Evolutionary conservation across 345 rosid species (phyloP), one percentile per base, ranked within the genome.

Genomic region (Garcia nutans): DNA sequence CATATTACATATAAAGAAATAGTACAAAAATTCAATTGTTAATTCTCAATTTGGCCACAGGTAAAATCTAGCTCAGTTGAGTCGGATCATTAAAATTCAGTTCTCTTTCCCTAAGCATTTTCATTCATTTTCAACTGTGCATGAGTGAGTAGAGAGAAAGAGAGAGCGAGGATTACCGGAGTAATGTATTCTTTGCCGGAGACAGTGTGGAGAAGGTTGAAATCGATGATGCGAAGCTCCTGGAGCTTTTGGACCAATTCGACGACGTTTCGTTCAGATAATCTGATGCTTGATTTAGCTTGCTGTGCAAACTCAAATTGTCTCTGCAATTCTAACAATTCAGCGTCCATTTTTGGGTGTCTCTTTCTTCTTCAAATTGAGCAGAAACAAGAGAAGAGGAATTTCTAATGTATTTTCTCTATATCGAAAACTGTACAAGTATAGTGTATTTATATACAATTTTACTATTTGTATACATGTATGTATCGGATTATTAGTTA

Each of bases 151-250:
- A 24, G 28, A 73, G 31, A 70, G 37, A 33, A 42, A 56, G 59
- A 72, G 55, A 31, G 66, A 28, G 72, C 62, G 71, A 33, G 42
- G 0, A 17, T 0, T 78, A 92, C 99, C 26, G 94, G 91, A 82
- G 99, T 93, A 84, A 95, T 95, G 87, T 88, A 93, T 81, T 95
- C 97, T 69, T 93, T 93, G 73, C 99, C 99, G 62, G 97, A 86
- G 80, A 95, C 92, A 77, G 99, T 95, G 83, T 95, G 97, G 76
- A 95, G 97, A 77, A 95, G 99, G 79, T 93, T 94, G 88, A 95
- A 95, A 84, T 95, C 96, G 70, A 95, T 89, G 84, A 95, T 94
- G 49, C 76, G 86, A 78, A 95, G 96, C 85, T 95, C 96, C 11
- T 93, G 97, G 12, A 95, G 99, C 86, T 95, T 95, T 72, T 91